Conservation (phyloP, 148 eudicot genomes). For the Rhododendron mucronatum region DNA sequence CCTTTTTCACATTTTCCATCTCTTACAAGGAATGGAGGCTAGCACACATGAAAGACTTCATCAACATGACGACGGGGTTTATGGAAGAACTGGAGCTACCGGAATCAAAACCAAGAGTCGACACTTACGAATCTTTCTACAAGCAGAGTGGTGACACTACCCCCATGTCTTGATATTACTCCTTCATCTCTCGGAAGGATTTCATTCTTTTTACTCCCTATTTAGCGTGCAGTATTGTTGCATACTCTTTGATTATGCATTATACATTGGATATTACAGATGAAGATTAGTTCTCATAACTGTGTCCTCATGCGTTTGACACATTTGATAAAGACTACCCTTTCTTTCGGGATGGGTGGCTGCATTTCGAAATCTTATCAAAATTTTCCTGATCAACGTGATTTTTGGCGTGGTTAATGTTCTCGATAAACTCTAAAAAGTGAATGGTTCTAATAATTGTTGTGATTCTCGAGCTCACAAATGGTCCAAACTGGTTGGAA, state of each 20-base stretch:
- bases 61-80: slow-evolving; percentile 64
- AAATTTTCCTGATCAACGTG: too few relatives aligned
- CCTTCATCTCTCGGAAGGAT: neutral
- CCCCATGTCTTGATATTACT: neutral
- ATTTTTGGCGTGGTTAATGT: too few relatives aligned
- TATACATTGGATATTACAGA: neutral
- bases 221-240: neutral
- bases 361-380: too few relatives aligned
- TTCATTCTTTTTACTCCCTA: neutral
- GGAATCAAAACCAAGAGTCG: slow-evolving; percentile 54
- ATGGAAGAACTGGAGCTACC: slow-evolving; percentile 50
- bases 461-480: too few relatives aligned
- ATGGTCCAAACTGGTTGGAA: too few relatives aligned
- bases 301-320: neutral
- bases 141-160: slow-evolving; percentile 8
- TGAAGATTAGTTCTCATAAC: neutral
- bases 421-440: too few relatives aligned
- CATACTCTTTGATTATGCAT: neutral
- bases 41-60: slow-evolving; percentile 49
- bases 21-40: slow-evolving; percentile 54
- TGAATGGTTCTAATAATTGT: too few relatives aligned
- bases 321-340: neutral
- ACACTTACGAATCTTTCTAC: slow-evolving; percentile 47
- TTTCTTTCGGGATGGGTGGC: neutral
- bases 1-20: neutral